Base-by-base conservation (phyloP, 2,329 filamentous ascomycete species). In the Ophiocordyceps unilateralis region DNA sequence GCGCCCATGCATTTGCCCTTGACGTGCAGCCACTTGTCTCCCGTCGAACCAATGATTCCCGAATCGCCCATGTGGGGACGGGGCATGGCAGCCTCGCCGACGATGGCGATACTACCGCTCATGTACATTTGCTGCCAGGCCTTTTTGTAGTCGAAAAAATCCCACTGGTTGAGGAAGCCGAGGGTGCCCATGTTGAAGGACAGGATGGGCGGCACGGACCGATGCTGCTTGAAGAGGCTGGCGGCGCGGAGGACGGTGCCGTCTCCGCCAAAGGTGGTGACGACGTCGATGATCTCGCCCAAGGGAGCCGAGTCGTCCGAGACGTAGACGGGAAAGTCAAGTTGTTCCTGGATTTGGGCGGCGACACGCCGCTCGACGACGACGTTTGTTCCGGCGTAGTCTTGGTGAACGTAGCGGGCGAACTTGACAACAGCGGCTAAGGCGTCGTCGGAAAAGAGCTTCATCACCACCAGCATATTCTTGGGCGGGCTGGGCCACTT, bases 151-250 rank as follows among this genome's bases (percentile, higher is more conserved):
- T 96, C 88, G 7, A 71, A 70, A 57, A 96, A 96, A 53, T 91
- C 93, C 88, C 89, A 98, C 61, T 96, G 89, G 15, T 89, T 88
- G 8, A 98, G 65, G 51, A 98, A 98, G 0, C 91, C 91, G 1
- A 98, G 67, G 0, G 89, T 93, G 6, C 91, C 91, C 85, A 98
- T 95, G 57, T 87, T 93, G 57, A 98, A 98, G 1, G 85, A 87
- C 8, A 98, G 68, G 28, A 98, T 83, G 0, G 91, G 91, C 0
- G 91, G 91, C 0, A 98, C 89, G 38, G 78, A 77, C 2, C 74
- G 69, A 39, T 83, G 78, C 32, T 84, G 81, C 46, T 86, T 86
- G 63, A 60, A 96, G 5, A 95, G 46, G 44, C 60, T 62, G 7
- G 60, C 60, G 1, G 60, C 60, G 20, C 60, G 54, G 12, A 62